These are phyloP conservation scores for Chalciporus chontae DNA, from an alignment of 768 basidiomycete species.

Conservation along the genomic window DNA sequence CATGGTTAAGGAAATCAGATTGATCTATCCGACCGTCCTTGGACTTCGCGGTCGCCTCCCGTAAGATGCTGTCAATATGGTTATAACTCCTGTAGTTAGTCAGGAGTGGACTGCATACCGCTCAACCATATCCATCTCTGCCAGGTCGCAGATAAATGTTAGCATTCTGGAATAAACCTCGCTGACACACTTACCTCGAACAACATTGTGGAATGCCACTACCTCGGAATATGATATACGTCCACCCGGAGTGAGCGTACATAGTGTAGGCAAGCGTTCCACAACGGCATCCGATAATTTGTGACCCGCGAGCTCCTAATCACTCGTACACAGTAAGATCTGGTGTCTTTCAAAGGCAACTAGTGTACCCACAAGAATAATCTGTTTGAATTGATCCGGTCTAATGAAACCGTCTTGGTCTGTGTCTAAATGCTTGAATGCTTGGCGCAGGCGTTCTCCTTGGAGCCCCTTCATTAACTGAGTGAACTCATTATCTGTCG, in stretches of 20 bases:
- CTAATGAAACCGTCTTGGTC: slow-evolving; percentile 92
- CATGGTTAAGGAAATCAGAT: slow-evolving; percentile 91
- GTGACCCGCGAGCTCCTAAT: slow-evolving; percentile 91
- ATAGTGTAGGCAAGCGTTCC: slow-evolving; percentile 88
- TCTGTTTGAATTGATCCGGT: slow-evolving; percentile 91
- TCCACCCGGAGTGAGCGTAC: slow-evolving; percentile 83
- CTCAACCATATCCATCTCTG: slow-evolving; percentile 96
- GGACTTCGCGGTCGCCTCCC: slow-evolving; percentile 83
- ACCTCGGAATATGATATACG: slow-evolving; percentile 96
- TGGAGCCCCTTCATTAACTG: slow-evolving; percentile 98
- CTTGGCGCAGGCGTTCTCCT: slow-evolving; percentile 94
- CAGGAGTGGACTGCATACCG: slow-evolving; percentile 39
- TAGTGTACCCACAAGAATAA: slow-evolving; percentile 72
- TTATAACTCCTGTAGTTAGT: neutral
- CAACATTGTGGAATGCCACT: slow-evolving; percentile 94
- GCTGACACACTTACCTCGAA: slow-evolving; percentile 60
- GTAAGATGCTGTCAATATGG: slow-evolving; percentile 59
- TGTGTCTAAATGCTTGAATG: slow-evolving; percentile 87
- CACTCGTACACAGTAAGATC: neutral
- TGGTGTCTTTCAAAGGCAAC: neutral
- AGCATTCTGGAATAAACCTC: neutral
- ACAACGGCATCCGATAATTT: slow-evolving; percentile 94
- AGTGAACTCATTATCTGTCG: slow-evolving; percentile 89
- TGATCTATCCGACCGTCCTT: slow-evolving; percentile 96
- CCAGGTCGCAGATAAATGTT: slow-evolving; percentile 2